Evolutionary conservation across 768 basidiomycete genomes (phyloP).

Genomic region (Phlebiopsis flavidoalba): DNA sequence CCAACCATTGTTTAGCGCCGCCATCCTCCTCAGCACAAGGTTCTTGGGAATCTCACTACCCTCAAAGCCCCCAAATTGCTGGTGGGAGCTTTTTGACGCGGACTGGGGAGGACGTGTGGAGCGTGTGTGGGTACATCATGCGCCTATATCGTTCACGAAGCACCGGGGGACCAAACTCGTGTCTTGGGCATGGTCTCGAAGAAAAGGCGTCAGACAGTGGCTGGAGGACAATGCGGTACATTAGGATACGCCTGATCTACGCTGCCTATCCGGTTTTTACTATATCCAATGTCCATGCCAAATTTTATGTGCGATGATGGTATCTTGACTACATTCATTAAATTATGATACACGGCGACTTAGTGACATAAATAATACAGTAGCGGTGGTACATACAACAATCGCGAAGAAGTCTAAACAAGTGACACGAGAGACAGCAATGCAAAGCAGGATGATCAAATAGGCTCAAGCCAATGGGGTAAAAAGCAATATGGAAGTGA

Average conservation of each 20-base stretch:
- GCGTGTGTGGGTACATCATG: slow-evolving; percentile 80
- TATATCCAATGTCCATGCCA: no score
- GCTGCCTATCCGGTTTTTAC: background rate
- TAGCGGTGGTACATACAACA: background rate
- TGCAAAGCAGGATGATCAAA: background rate
- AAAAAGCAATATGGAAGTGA: background rate
- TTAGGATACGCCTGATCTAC: background rate
- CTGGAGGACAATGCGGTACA: slow-evolving; percentile 44
- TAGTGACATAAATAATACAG: background rate
- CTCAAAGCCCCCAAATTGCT: slow-evolving; percentile 61
- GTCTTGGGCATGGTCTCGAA: slow-evolving; percentile 60
- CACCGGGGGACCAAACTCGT: slow-evolving; percentile 38
- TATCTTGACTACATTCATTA: background rate
- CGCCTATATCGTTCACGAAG: slow-evolving; percentile 62
- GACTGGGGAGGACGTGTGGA: slow-evolving; percentile 86
- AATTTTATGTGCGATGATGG: no score
- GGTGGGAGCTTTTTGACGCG: slow-evolving; percentile 96
- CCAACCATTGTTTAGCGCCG: slow-evolving; percentile 86
- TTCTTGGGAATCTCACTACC: slow-evolving; percentile 73
- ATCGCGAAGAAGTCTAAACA: background rate
- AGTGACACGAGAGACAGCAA: background rate
- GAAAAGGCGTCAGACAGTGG: slow-evolving; percentile 79
- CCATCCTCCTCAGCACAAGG: slow-evolving; percentile 78
- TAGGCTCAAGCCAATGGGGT: background rate
- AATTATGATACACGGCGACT: background rate